These are phyloP conservation scores for Penicillium fuscoglaucum DNA, from an alignment of 2,329 filamentous ascomycete species.

Conservation along the genomic window DNA sequence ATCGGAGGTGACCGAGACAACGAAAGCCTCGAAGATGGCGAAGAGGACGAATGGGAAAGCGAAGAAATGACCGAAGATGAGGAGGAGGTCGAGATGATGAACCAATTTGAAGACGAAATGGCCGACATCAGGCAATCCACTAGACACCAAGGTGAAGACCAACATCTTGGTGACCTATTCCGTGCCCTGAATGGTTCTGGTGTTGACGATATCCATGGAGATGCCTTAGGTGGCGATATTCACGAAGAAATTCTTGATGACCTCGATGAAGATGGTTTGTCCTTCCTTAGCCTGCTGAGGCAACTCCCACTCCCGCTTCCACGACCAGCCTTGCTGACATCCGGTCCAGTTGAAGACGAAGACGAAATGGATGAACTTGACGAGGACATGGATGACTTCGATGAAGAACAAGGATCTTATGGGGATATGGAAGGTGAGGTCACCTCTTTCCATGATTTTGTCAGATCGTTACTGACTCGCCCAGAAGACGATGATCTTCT, in stretches of 20 bases:
- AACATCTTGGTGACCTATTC: conserved; percentile 49
- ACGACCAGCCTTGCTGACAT: conserved; percentile 19
- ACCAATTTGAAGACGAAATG: conserved; percentile 45
- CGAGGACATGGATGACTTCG: conserved; percentile 47
- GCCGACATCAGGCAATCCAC: conserved; percentile 43
- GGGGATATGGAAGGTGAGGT: conserved; percentile 38
- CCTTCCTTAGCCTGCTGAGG: background rate
- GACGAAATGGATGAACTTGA: conserved; percentile 51
- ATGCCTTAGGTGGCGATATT: conserved; percentile 51
- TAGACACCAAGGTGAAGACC: conserved; percentile 42
- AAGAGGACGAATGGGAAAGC: conserved; percentile 53
- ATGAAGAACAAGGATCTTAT: conserved; percentile 47
- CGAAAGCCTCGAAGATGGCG: conserved; percentile 48
- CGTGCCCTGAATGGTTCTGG: conserved; percentile 46
- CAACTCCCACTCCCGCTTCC: background rate
- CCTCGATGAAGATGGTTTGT: conserved; percentile 58
- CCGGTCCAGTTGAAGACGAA: conserved; percentile 59
- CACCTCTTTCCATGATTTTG: background rate
- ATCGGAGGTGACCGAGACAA: conserved; percentile 59
- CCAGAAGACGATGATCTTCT: conserved; percentile 38
- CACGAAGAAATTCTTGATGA: conserved; percentile 53
- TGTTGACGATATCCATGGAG: conserved; percentile 46
- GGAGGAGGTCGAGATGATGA: conserved; percentile 48
- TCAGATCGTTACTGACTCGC: conserved; percentile 34
- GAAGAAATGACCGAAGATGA: conserved; percentile 51